These are phyloP conservation scores for Russula sp. DNA, from an alignment of 768 basidiomycete genomes.

Conservation along the genomic window DNA sequence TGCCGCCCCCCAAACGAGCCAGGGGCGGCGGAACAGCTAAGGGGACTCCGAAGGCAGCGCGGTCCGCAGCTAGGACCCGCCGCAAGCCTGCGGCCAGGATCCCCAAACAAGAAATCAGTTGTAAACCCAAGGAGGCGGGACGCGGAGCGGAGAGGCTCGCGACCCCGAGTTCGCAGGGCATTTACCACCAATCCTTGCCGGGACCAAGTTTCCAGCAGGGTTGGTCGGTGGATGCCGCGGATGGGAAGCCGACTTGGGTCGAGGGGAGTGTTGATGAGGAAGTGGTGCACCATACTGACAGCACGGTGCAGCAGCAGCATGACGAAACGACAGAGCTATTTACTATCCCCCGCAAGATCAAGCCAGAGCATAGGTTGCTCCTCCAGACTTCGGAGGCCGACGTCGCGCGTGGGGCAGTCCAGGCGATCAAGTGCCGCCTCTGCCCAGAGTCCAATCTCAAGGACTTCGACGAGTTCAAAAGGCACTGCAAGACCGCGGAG, in stretches of 20 bases:
- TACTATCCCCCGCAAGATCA: background rate
- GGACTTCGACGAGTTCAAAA: background rate
- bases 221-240: too few species aligned
- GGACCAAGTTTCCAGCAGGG: too few species aligned
- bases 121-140: too few species aligned
- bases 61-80: background rate
- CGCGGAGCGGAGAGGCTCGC: too few species aligned
- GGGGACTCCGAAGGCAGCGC: background rate
- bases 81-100: background rate
- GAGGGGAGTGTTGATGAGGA: background rate
- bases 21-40: background rate
- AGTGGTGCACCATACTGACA: background rate
- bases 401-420: background rate
- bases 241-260: too few species aligned
- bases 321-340: background rate
- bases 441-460: background rate
- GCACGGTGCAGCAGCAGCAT: too few species aligned
- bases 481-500: background rate
- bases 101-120: background rate
- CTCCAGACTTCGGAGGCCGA: background rate
- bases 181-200: too few species aligned
- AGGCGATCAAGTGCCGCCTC: constrained; percentile 2
- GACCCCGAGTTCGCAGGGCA: background rate
- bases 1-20: background rate
- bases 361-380: background rate